These are phyloP conservation scores for Purshia tridentata DNA, from an alignment of 306 rosid genomes.

Conservation along the genomic window DNA sequence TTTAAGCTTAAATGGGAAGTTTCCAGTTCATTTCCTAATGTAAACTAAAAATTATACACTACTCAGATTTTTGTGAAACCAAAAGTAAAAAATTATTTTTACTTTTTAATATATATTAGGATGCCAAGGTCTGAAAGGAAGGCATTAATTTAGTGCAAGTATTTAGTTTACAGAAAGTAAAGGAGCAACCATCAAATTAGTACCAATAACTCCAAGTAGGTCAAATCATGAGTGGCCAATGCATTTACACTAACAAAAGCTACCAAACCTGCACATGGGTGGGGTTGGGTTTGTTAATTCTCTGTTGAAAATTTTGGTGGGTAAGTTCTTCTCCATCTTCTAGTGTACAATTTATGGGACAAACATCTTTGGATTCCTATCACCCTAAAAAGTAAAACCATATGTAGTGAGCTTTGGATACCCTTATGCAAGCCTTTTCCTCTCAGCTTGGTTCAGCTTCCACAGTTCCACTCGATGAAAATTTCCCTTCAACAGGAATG, in stretches of 20 bases:
- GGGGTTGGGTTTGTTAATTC: constrained; percentile 43
- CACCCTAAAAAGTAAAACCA: not conserved
- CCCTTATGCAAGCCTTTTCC: not conserved
- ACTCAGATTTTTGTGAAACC: too few relatives aligned
- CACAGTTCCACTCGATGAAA: too few relatives aligned
- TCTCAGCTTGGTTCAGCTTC: too few relatives aligned
- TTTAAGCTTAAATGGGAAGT: not conserved
- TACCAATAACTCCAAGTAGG: constrained; percentile 5
- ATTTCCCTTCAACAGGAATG: not conserved
- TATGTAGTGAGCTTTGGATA: constrained; percentile 13
- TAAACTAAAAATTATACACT: too few relatives aligned
- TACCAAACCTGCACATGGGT: constrained; percentile 48
- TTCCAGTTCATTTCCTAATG: not conserved
- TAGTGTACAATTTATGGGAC: not conserved
- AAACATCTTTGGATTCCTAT: constrained; percentile 45
- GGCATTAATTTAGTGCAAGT: too few relatives aligned
- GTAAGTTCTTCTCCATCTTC: not conserved
- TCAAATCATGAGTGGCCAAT: constrained; percentile 31
- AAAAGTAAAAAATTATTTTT: too few relatives aligned
- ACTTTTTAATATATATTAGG: too few relatives aligned
- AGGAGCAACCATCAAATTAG: not conserved
- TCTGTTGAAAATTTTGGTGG: constrained; percentile 11
- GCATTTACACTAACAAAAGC: constrained; percentile 18
- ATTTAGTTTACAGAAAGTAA: too few relatives aligned
- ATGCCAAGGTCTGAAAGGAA: too few relatives aligned